Evolutionary conservation across 257 asterid species (phyloP).

Genomic region (Solanum boliviense): DNA sequence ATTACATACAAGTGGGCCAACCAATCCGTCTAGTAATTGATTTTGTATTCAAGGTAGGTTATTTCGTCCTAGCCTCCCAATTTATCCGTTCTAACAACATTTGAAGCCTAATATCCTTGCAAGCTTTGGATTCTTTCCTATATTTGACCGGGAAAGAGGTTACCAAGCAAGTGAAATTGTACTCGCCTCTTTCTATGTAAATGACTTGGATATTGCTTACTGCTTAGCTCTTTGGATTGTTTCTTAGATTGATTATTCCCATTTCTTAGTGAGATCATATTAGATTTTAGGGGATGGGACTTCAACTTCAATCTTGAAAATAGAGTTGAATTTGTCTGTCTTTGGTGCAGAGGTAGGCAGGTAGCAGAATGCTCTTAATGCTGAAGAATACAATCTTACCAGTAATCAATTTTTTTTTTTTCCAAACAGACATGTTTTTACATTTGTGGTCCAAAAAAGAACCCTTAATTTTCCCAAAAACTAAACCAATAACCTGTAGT

Average conservation of each 20-base stretch:
- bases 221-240: neutral
- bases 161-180: neutral
- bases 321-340: neutral
- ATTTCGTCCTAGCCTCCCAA: neutral
- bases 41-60: neutral
- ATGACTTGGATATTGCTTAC: neutral
- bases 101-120: neutral
- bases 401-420: too few relatives aligned
- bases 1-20: neutral
- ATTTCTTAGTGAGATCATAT: neutral
- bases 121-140: neutral
- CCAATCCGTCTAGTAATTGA: neutral
- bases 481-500: neutral
- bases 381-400: neutral
- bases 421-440: neutral
- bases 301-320: neutral
- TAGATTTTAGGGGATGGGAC: neutral
- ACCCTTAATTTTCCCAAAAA: neutral
- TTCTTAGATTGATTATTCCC: neutral
- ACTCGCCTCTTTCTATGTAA: neutral
- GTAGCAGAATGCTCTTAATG: neutral
- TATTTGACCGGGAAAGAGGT: neutral
- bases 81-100: neutral
- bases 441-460: neutral
- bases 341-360: neutral